Percentiles rank a stretch among this genome's conserved stretches.
These are phyloP conservation scores for Anthostomella pinea DNA, from an alignment of 2,329 filamentous ascomycete genomes.

Conservation along the genomic window DNA sequence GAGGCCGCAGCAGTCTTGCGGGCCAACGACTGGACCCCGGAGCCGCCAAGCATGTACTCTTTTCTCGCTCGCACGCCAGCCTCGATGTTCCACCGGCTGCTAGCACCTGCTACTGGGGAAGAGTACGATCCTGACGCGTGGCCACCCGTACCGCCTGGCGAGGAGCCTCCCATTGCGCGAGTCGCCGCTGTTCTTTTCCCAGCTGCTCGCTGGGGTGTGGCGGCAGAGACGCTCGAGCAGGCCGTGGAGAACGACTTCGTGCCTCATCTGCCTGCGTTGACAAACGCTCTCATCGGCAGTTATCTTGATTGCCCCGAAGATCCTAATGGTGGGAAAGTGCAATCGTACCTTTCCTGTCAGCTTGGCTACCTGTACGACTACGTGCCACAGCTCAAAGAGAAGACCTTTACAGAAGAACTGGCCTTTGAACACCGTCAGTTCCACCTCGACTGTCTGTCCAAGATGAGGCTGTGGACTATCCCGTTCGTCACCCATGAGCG, in stretches of 20 bases:
- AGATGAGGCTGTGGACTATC: neutral
- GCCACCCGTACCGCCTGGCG: neutral
- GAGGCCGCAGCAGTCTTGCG: conserved; percentile 14
- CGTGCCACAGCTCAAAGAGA: neutral
- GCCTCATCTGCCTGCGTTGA: neutral
- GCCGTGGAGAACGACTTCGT: neutral
- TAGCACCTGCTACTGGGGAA: too few relatives aligned
- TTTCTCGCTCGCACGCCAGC: conserved; percentile 1
- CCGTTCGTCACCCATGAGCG: neutral
- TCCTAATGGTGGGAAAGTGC: neutral
- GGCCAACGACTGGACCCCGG: conserved; percentile 11
- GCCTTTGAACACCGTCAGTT: conserved; percentile 1
- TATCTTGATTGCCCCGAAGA: neutral
- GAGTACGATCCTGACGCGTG: too few relatives aligned
- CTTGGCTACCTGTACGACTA: conserved; percentile 1
- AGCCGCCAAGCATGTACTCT: neutral
- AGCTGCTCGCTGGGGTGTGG: neutral
- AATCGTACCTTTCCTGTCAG: neutral
- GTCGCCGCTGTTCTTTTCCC: neutral
- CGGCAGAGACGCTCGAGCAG: neutral
- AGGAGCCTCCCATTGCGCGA: too few relatives aligned
- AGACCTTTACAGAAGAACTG: neutral
- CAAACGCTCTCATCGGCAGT: neutral
- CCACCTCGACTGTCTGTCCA: conserved; percentile 1
- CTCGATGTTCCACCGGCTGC: neutral